Evolutionary conservation across 2,329 filamentous ascomycete genomes (phyloP), one percentile per base, ranked within the genome.

Genomic region (Tolypocladium pustulatum): DNA sequence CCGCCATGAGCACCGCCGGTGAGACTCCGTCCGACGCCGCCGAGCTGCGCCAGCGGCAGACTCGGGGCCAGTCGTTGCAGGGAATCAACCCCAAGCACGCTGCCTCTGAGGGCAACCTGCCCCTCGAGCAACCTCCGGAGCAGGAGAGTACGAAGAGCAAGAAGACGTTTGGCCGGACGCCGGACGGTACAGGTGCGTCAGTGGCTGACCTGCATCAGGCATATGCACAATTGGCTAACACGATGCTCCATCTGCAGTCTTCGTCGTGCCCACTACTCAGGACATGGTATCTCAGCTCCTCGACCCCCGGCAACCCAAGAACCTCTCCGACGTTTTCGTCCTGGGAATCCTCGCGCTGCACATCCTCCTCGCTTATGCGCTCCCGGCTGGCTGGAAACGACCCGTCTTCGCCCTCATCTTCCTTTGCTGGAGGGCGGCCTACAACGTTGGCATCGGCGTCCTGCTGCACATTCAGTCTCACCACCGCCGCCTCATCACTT

Each of bases 231-330:
- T 38, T 57, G 10, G 40, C 54, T 61, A 56, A 60, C 61, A 58
- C 53, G 53, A 41, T 40, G 55, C 41, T 43, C 57, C 43, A 32
- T 57, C 49, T 22, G 36, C 68, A 97, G 94, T 96, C 67, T 99
- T 99, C 71, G 88, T 91, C 60, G 94, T 99, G 58, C 94, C 94
- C 54, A 87, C 91, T 62, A 99, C 94, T 59, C 91, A 97, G 79
- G 94, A 99, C 76, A 97, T 99, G 94, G 93, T 99, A 66, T 96
- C 93, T 56, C 94, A 97, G 76, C 83, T 99, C 58, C 85, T 99
- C 66, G 94, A 95, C 67, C 94, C 94, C 56, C 89, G 89, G 65
- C 89, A 97, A 71, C 91, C 94, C 57, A 99, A 99, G 80, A 97
- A 97, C 71, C 72, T 95, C 43, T 94, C 91, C 61, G 94, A 99